phyloP scores from a whole-genome alignment of 1,284 basidiomycete genomes.

The Cryptococcus wingfieldii region DNA sequence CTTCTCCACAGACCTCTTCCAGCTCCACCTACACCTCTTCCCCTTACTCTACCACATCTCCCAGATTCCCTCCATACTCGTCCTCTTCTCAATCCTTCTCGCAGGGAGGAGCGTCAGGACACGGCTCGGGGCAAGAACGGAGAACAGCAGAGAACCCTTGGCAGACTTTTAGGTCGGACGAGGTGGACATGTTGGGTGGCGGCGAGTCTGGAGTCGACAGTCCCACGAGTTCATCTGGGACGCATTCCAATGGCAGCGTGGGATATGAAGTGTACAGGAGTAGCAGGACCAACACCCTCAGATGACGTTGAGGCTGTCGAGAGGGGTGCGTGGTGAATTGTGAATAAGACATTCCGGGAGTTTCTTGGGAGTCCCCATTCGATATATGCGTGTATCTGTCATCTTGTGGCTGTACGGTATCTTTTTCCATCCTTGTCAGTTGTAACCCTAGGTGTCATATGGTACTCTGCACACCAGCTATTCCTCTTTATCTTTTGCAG shows the following conservation, averaged over 20 bases:
- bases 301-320: no score
- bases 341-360: no score
- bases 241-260: neutral
- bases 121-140: neutral
- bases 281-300: no score
- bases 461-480: no score
- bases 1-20: neutral
- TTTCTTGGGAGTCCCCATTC: no score
- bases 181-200: conserved; percentile 11
- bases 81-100: neutral
- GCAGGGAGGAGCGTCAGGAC: neutral
- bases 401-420: no score
- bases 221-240: conserved; percentile 10
- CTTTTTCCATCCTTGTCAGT: no score
- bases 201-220: conserved; percentile 1
- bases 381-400: no score
- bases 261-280: no score
- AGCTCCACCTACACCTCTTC: neutral
- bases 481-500: no score
- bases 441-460: no score
- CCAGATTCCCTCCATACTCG: neutral
- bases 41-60: conserved; percentile 3
- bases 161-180: conserved; percentile 9
- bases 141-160: conserved; percentile 7
- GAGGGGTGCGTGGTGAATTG: no score